Percentiles rank a stretch among this genome's conserved stretches.
These are phyloP conservation scores for Solanum okadae DNA, from an alignment of 257 asterid genomes.

Conservation along the genomic window DNA sequence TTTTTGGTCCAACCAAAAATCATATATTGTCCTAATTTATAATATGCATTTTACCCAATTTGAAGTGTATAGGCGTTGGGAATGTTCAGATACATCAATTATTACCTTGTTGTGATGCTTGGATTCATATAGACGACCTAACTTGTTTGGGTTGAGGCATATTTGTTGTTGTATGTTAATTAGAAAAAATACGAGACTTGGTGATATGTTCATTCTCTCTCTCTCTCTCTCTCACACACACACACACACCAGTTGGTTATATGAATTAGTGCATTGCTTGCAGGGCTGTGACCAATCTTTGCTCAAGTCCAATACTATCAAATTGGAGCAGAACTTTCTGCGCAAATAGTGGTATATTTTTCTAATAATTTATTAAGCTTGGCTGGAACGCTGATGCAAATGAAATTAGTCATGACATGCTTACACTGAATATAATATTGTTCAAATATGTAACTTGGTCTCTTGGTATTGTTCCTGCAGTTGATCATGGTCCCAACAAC, in stretches of 20 bases:
- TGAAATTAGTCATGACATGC: not conserved
- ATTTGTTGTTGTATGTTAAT: not conserved
- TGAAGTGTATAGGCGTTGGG: not conserved
- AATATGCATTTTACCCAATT: not conserved
- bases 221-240: not conserved
- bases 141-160: not conserved
- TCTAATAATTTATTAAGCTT: not conserved
- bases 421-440: not conserved
- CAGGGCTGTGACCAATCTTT: slow-evolving; percentile 35
- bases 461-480: not conserved
- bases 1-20: not conserved
- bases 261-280: slow-evolving; percentile 5
- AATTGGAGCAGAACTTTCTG: slow-evolving; percentile 57
- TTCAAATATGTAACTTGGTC: not conserved
- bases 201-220: not conserved
- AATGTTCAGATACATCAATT: not conserved
- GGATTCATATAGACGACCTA: not conserved
- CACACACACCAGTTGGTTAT: not conserved
- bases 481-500: not conserved
- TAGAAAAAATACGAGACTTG: not conserved
- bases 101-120: not conserved
- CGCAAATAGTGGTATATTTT: slow-evolving; percentile 49
- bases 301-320: slow-evolving; percentile 20
- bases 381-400: not conserved
- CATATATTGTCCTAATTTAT: not conserved